Evolutionary conservation across 441 rosid genomes (phyloP), one percentile per base, ranked within the genome.

Genomic region (Gossypium aridum): DNA sequence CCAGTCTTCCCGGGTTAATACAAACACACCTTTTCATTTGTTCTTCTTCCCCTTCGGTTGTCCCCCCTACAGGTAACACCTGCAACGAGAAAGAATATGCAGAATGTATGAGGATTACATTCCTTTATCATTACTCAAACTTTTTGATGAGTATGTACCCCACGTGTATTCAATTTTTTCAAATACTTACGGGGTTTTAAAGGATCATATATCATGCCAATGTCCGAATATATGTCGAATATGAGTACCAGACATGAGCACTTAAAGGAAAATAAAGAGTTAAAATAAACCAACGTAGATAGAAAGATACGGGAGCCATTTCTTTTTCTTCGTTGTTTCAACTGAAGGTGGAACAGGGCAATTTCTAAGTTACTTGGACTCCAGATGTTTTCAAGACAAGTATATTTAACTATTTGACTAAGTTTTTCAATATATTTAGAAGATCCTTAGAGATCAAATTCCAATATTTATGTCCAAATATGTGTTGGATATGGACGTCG

Each of bases 1-100:
- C 87, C 26, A 92, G 79, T 83, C 97, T 88, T 81, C 98, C 99
- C 0, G 99, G 99, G 83, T 96, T 96, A 55, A 94, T 81, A 69
- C 98, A 96, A 20, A 90, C 76, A 75, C 97, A 92, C 78, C 88
- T 26, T 77, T 87, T 93, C 64, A 13, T 84, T 57, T 78, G 84
- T 70, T 83, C 89, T 67, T 83, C 89, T 81, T 85, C 89, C 53
- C 87, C 90, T 78, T 93, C 91, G 19, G 26, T 85, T 78, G 64
- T 77, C 72, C 86, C 91, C 23, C 89, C 88, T 12, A 85, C 26
- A 13, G 88, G 78, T 76, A 96, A 80, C 74, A 89, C 89, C 98
- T 93, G 79, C 53, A 26, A 54, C 74, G 76, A 70, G 47, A 64
- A 51, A 22, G 51, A 19, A 68, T 57, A 20, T 7, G 45, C 68